Base-by-base conservation (phyloP, 306 rosid genomes). In the Rosa persica region DNA sequence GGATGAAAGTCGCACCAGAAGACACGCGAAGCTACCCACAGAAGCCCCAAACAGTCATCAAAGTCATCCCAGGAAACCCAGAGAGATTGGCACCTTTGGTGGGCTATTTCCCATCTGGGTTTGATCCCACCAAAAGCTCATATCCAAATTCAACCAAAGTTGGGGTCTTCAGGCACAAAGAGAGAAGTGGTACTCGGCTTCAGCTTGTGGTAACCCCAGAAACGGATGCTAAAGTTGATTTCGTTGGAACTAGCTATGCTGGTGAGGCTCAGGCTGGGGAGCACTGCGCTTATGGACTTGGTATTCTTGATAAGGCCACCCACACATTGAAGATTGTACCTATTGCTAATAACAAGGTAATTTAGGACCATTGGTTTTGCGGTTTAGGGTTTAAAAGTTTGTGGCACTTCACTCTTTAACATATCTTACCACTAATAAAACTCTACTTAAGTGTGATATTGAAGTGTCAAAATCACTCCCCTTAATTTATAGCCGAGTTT, bases 31-130 rank as follows among this genome's bases (percentile, higher is more conserved):
- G 36, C 36, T 5, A 38, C 46, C 12, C 22, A 38, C 46, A 15
- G 10, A 6, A 30, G 22, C 44, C 67, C 4, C n/a, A 64, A 16
- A 30, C 85, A 2, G 76, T 84, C 78, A 87, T 95, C 13, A 77
- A 85, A 75, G 81, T 89, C 22, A 8, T 92, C 54, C 83, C 5
- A 1, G 89, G 79, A 12, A 73, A 81, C 51, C 88, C 93, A 0
- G 78, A 86, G 12, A 88, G 74, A 78, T 81, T 70, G 0, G 68
- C 93, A 19, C 98, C 98, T 0, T n/a, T 88, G 48, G 72, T 95
- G 9, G 97, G 93, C 13, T 93, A 95, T 81, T 95, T 95, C 22
- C 91, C 99, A 8, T 88, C 97, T 42, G 93, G 98, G 11, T 95
- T 88, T 64, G 85, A 89, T 76, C 96, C 96, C 4, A 61, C 76